These are phyloP conservation scores for Berkeleyomyces rouxiae DNA, from an alignment of 2,329 filamentous ascomycete genomes.

Conservation along the genomic window DNA sequence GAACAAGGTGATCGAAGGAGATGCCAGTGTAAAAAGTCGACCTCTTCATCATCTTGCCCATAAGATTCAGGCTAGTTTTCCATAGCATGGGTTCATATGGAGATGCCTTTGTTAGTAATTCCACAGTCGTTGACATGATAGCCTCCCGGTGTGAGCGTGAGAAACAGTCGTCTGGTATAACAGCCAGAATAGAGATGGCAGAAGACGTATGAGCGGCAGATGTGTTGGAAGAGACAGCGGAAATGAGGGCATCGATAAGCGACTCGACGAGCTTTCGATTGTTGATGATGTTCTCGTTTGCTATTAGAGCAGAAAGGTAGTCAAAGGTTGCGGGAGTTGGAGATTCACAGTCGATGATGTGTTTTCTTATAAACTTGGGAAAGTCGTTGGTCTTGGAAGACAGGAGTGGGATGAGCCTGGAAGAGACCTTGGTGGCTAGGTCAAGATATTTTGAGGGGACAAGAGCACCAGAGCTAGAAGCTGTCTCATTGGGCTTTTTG, in stretches of 20 bases:
- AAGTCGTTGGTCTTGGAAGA: slow-evolving; percentile 10
- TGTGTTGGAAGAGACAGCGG: slow-evolving; percentile 5
- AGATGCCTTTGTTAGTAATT: slow-evolving; percentile 5
- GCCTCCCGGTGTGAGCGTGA: slow-evolving; percentile 11
- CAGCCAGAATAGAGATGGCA: slow-evolving; percentile 8
- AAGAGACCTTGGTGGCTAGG: slow-evolving; percentile 8
- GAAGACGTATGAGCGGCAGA: not conserved
- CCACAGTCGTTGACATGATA: slow-evolving; percentile 9
- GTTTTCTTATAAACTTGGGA: slow-evolving; percentile 10
- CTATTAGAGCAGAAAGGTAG: slow-evolving; percentile 8
- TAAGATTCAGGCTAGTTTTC: slow-evolving; percentile 11
- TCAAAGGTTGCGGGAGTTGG: slow-evolving; percentile 5
- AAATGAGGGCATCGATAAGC: slow-evolving; percentile 12
- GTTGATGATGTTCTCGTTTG: slow-evolving; percentile 15
- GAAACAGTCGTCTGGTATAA: slow-evolving; percentile 15
- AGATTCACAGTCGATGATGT: slow-evolving; percentile 3
- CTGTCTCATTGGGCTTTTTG: slow-evolving; percentile 13
- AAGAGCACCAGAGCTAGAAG: not conserved
- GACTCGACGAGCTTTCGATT: slow-evolving; percentile 11
- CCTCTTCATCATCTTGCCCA: slow-evolving; percentile 31
- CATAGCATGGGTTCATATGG: slow-evolving; percentile 9
- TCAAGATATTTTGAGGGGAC: slow-evolving; percentile 8
- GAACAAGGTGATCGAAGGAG: slow-evolving; percentile 24
- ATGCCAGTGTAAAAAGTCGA: slow-evolving; percentile 35
- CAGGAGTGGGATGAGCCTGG: slow-evolving; percentile 12